Conservation (phyloP, 306 rosid species). For the Quercus bicolor region DNA sequence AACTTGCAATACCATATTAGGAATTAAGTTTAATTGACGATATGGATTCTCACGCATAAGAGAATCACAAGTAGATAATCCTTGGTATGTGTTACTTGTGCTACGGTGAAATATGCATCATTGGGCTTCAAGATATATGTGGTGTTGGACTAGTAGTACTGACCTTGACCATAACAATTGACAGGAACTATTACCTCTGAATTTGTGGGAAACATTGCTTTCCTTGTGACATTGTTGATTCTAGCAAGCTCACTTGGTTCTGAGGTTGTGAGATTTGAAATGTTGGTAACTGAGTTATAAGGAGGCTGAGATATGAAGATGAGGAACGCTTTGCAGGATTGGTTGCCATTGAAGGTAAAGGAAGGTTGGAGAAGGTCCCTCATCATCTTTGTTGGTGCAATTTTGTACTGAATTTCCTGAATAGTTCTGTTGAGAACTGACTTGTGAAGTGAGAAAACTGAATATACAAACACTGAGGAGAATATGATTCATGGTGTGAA, state of each 20-base stretch:
- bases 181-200: conserved; percentile 62
- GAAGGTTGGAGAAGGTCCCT: conserved; percentile 37
- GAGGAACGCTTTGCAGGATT: conserved; percentile 50
- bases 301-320: conserved; percentile 54
- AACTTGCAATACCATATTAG: too few relatives aligned
- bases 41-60: too few relatives aligned
- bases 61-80: too few relatives aligned
- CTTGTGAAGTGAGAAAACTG: neutral
- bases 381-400: conserved; percentile 24
- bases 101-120: too few relatives aligned
- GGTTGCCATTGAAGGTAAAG: conserved; percentile 58
- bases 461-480: conserved; percentile 9
- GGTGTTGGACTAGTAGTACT: conserved; percentile 43
- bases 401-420: conserved; percentile 20
- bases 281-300: conserved; percentile 29
- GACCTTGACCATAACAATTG: conserved; percentile 42
- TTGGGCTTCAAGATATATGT: too few relatives aligned
- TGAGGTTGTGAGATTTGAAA: conserved; percentile 56
- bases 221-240: conserved; percentile 31
- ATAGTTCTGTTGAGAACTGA: conserved; percentile 43
- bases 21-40: too few relatives aligned
- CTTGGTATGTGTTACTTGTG: too few relatives aligned
- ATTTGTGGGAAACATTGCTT: conserved; percentile 26
- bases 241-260: conserved; percentile 39
- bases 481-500: conserved; percentile 14